Conservation (phyloP, 2,329 filamentous ascomycete genomes). For the Aspergillus spinulosporus region DNA sequence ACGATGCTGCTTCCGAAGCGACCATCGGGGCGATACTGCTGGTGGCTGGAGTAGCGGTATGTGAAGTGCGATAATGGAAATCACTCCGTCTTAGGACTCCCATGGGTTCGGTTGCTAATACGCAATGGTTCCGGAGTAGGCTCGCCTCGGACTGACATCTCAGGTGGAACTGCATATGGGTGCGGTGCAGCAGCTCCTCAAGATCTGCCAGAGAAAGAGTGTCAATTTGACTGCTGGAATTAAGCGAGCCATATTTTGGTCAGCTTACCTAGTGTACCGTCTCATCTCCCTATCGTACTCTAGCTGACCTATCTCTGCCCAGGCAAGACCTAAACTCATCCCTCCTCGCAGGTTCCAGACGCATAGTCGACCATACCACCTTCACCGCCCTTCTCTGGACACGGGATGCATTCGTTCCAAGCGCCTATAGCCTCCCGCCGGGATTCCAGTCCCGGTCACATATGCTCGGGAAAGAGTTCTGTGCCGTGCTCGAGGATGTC, state of each 20-base stretch:
- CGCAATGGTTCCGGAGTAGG: neutral
- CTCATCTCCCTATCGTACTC: neutral
- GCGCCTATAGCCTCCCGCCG: neutral
- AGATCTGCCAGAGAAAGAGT: neutral
- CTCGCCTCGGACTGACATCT: slow-evolving; percentile 3
- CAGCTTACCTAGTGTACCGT: neutral
- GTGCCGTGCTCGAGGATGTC: neutral
- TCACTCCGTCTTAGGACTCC: neutral
- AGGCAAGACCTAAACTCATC: slow-evolving; percentile 13
- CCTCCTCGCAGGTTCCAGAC: neutral
- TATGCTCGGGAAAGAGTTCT: neutral
- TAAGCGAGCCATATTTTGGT: slow-evolving; percentile 11
- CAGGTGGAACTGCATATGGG: slow-evolving; percentile 10
- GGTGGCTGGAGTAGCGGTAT: slow-evolving; percentile 1
- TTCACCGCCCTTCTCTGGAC: slow-evolving; percentile 6
- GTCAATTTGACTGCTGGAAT: slow-evolving; percentile 8
- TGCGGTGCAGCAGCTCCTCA: slow-evolving; percentile 6
- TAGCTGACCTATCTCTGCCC: neutral
- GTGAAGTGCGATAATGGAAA: neutral
- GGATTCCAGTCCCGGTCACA: neutral
- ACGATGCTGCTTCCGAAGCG: slow-evolving; percentile 5
- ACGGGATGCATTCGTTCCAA: slow-evolving; percentile 1
- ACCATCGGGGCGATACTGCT: slow-evolving; percentile 8
- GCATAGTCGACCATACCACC: slow-evolving; percentile 1
- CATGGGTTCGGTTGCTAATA: neutral